A percentile compares a stretch with the other conserved stretches of the same genome.
Evolutionary conservation across 495 filamentous ascomycete genomes (phyloP).

Genomic region (Hypoxylon perforatum): DNA sequence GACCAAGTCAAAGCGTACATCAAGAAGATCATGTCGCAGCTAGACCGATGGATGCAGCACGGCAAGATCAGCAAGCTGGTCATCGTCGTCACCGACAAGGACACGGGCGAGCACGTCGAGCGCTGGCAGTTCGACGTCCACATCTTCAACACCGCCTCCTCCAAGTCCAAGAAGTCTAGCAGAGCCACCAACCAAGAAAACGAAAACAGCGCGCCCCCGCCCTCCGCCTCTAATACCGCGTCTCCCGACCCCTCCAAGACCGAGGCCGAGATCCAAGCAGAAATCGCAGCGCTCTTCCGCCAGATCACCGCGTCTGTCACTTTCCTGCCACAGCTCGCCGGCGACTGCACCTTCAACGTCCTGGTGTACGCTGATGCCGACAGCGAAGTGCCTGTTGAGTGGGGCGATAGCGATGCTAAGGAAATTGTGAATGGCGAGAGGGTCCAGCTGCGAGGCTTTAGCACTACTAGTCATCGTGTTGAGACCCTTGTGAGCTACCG

Average conservation of each 20-base stretch:
- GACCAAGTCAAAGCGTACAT: constrained; percentile 99
- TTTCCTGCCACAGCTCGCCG: constrained; percentile 91
- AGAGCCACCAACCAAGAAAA: constrained; percentile 65
- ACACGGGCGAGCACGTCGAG: constrained; percentile 95
- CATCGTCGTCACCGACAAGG: constrained; percentile 93
- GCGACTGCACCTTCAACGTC: constrained; percentile 98
- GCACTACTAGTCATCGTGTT: constrained; percentile 90
- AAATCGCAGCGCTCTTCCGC: constrained; percentile 95
- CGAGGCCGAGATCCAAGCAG: constrained; percentile 90
- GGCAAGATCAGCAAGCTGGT: constrained; percentile 97
- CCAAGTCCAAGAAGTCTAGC: constrained; percentile 56
- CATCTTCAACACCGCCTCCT: constrained; percentile 69
- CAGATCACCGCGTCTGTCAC: constrained; percentile 98
- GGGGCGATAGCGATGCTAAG: constrained; percentile 98
- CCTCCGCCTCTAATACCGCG: constrained; percentile 40
- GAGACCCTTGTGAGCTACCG: constrained; percentile 96
- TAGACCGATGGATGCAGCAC: constrained; percentile 94
- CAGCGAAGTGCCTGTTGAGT: constrained; percentile 96
- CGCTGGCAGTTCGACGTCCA: constrained; percentile 98
- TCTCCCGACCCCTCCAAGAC: constrained; percentile 74
- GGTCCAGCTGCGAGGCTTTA: constrained; percentile 94
- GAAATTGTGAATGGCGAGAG: constrained; percentile 97
- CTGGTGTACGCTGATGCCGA: constrained; percentile 97
- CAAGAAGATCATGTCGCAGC: constrained; percentile 97
- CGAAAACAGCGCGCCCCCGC: constrained; percentile 31